Evolutionary conservation across 2,329 filamentous ascomycete genomes (phyloP).

Genomic region (Paramyrothecium sp.): DNA sequence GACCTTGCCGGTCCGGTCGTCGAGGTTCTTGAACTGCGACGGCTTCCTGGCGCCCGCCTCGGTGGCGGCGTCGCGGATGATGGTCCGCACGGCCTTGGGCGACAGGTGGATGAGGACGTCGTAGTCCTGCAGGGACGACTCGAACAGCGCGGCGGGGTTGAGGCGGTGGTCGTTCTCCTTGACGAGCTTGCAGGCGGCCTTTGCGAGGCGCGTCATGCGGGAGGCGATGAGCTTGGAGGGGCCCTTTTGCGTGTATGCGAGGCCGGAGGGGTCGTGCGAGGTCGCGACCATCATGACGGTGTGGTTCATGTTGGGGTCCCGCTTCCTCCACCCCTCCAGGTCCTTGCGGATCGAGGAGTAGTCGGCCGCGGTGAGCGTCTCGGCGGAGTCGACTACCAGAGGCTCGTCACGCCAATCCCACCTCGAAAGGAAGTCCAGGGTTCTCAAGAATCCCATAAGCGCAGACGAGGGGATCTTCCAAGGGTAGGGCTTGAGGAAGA

Average conservation of each 20-base stretch:
- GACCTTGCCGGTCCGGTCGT: slow-evolving; percentile 49
- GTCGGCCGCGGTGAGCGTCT: slow-evolving; percentile 60
- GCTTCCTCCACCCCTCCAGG: slow-evolving; percentile 80
- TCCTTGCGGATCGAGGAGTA: slow-evolving; percentile 64
- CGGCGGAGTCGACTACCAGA: slow-evolving; percentile 70
- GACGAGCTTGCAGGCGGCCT: slow-evolving; percentile 67
- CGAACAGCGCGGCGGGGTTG: slow-evolving; percentile 60
- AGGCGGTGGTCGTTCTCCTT: slow-evolving; percentile 51
- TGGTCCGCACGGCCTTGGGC: slow-evolving; percentile 45
- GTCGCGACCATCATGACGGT: slow-evolving; percentile 80
- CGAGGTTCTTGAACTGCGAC: slow-evolving; percentile 79
- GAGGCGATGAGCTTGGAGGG: slow-evolving; percentile 82
- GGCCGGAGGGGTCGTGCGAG: slow-evolving; percentile 73
- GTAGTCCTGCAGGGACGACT: slow-evolving; percentile 72
- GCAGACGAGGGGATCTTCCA: slow-evolving; percentile 76
- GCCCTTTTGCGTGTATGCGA: slow-evolving; percentile 70
- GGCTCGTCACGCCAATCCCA: slow-evolving; percentile 93
- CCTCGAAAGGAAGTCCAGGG: slow-evolving; percentile 73
- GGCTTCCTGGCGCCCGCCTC: slow-evolving; percentile 36
- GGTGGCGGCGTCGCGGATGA: slow-evolving; percentile 35
- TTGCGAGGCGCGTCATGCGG: slow-evolving; percentile 78
- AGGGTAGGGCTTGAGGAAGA: slow-evolving; percentile 79
- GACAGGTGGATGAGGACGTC: slow-evolving; percentile 80
- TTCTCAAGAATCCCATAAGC: slow-evolving; percentile 77
- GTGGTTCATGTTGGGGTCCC: slow-evolving; percentile 85